Base-by-base conservation (phyloP, 768 basidiomycete species). In the Pulveroboletus frians region DNA sequence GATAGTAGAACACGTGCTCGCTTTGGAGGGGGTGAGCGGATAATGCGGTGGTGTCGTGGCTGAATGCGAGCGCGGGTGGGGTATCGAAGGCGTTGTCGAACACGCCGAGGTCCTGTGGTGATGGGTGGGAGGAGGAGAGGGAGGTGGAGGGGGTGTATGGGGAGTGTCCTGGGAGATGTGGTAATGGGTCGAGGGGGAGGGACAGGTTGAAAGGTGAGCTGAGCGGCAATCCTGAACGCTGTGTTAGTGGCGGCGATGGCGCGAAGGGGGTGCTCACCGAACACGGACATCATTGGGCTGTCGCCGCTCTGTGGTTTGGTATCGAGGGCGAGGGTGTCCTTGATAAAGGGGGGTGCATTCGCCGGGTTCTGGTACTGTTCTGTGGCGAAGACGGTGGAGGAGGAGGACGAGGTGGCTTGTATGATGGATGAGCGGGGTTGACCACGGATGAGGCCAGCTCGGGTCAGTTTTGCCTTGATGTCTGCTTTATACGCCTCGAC, bases 401-500 rank as follows among this genome's bases (percentile, higher is more conserved):
- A 51, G 48, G 64, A 62, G 41, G 61, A 52, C 46, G 68, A 65
- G 0, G 60, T 52, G 39, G 73, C 66, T 53, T 73, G 70, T 46
- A 75, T 58, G 50, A 77, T 71, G 49, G 79, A 76, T 40, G 83
- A 71, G 18, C 86, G 81, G 13, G 87, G 88, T 61, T 89, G 87
- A 36, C 88, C 88, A 30, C 88, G 84, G 57, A 91, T 89, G 62
- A 88, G 79, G 52, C 87, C 87, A 38, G 82, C 81, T 53, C 81
- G 75, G 36, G 84, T 83, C 47, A 91, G 75, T 62, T 89, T 84
- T 29, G 84, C 79, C 68, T 90, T 92, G 67, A 92, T 91, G 52
- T 81, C 78, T 17, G 85, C 86, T 68, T 90, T 90, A 75, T 90
- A 91, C 40, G 75, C 77, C 58, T 89, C 85, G 41, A 90, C 88